Evolutionary conservation across 306 rosid species (phyloP).

Genomic region (Quercus dentata): DNA sequence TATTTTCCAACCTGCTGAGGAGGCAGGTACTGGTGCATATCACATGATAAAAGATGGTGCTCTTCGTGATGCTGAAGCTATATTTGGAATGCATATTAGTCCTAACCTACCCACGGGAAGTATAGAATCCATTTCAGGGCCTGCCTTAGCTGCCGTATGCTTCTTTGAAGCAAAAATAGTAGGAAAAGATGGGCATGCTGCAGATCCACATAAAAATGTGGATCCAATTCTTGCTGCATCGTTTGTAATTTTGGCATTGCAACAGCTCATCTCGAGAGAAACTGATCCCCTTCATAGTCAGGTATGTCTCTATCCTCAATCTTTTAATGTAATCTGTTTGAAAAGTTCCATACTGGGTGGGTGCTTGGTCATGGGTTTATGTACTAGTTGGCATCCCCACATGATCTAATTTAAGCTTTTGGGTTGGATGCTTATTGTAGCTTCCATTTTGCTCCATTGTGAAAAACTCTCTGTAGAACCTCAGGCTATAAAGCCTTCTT

Average conservation of each 20-base stretch:
- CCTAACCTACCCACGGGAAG: slow-evolving; percentile 39
- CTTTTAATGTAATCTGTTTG: background rate
- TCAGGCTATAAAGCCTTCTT: background rate
- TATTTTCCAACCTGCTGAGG: slow-evolving; percentile 86
- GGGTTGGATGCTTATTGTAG: background rate
- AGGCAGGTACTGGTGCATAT: slow-evolving; percentile 59
- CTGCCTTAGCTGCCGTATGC: slow-evolving; percentile 55
- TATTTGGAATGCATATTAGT: slow-evolving; percentile 53
- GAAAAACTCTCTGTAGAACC: background rate
- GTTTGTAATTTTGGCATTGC: slow-evolving; percentile 60
- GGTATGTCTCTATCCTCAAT: slow-evolving; percentile 32
- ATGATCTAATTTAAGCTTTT: background rate
- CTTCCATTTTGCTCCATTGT: background rate
- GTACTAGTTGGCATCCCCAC: too few species aligned
- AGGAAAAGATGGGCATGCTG: slow-evolving; percentile 70
- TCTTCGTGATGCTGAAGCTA: slow-evolving; percentile 61
- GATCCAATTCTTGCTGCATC: slow-evolving; percentile 75
- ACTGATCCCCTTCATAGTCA: slow-evolving; percentile 58
- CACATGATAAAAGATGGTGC: slow-evolving; percentile 61
- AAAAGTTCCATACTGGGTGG: background rate
- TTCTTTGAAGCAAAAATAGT: slow-evolving; percentile 49
- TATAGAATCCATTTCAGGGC: slow-evolving; percentile 51
- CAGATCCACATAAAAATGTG: slow-evolving; percentile 37
- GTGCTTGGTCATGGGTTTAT: too few species aligned
- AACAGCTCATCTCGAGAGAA: slow-evolving; percentile 76